Conservation (phyloP, 495 filamentous ascomycete species). For the Penicillium soppii region DNA sequence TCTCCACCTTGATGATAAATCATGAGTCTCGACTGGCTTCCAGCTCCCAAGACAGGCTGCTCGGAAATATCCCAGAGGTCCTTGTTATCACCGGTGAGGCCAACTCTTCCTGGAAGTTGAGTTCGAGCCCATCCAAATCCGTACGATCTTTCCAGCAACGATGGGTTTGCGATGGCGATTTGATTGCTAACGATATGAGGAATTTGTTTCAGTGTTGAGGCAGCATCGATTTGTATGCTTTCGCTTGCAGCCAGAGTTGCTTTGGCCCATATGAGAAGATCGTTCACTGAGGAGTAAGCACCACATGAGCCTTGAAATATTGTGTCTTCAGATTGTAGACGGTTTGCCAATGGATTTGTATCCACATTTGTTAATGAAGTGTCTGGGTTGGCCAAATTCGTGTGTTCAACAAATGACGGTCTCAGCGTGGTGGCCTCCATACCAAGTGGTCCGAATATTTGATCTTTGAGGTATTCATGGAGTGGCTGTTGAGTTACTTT, state of each 20-base stretch:
- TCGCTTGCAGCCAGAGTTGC: constrained; percentile 1
- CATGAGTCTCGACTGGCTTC: background rate
- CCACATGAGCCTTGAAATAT: background rate
- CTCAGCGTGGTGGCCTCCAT: background rate
- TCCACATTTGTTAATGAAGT: background rate
- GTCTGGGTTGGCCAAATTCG: background rate
- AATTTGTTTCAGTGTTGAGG: background rate
- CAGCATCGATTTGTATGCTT: background rate
- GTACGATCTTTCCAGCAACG: background rate
- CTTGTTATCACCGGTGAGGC: background rate
- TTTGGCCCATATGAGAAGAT: constrained; percentile 4
- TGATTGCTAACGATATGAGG: background rate
- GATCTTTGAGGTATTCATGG: background rate
- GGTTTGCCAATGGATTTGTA: background rate
- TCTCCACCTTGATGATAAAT: constrained; percentile 5
- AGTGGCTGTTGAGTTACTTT: background rate
- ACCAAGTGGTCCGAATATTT: constrained; percentile 1
- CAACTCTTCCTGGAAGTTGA: constrained; percentile 2
- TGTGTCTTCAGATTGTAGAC: background rate
- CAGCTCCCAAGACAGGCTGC: background rate
- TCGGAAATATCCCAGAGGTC: background rate
- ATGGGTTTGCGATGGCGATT: background rate
- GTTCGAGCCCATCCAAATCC: constrained; percentile 1
- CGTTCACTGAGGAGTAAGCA: constrained; percentile 2
- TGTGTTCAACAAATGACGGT: background rate